phyloP scores from a whole-genome alignment of 208 protist genomes.

The Crithidia acanthocephali region DNA sequence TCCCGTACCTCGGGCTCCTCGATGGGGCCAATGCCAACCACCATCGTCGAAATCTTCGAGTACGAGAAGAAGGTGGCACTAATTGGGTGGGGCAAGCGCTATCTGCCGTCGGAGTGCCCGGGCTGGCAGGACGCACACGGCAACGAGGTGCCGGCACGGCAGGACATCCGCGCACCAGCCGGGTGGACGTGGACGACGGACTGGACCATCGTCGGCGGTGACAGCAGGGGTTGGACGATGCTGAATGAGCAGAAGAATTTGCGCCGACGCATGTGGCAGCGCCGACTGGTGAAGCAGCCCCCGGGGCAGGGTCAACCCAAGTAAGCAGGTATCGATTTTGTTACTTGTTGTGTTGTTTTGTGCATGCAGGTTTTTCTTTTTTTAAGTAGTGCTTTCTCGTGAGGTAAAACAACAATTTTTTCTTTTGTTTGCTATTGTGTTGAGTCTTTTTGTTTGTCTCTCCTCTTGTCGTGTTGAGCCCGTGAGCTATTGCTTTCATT shows the following conservation, averaged over 20 bases:
- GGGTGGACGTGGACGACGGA: constrained; percentile 67
- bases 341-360: constrained; percentile 11
- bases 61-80: constrained; percentile 59
- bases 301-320: background rate
- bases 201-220: constrained; percentile 45
- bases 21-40: constrained; percentile 20
- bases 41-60: constrained; percentile 66
- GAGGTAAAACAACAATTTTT: too few species aligned
- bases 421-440: too few species aligned
- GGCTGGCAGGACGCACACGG: constrained; percentile 71
- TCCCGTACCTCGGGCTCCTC: constrained; percentile 26
- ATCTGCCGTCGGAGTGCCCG: constrained; percentile 48
- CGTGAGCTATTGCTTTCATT: too few species aligned
- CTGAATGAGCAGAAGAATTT: constrained; percentile 38
- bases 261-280: constrained; percentile 75
- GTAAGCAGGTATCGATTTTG: background rate
- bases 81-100: constrained; percentile 57
- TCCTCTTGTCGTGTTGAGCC: too few species aligned
- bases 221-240: constrained; percentile 39
- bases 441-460: too few species aligned
- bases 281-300: constrained; percentile 35
- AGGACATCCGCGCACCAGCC: constrained; percentile 42
- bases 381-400: too few species aligned
- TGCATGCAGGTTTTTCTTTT: background rate
- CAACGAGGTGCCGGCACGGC: constrained; percentile 37